These are phyloP conservation scores for Stachybotrys elegans DNA, from an alignment of 2,329 filamentous ascomycete genomes.

Conservation along the genomic window DNA sequence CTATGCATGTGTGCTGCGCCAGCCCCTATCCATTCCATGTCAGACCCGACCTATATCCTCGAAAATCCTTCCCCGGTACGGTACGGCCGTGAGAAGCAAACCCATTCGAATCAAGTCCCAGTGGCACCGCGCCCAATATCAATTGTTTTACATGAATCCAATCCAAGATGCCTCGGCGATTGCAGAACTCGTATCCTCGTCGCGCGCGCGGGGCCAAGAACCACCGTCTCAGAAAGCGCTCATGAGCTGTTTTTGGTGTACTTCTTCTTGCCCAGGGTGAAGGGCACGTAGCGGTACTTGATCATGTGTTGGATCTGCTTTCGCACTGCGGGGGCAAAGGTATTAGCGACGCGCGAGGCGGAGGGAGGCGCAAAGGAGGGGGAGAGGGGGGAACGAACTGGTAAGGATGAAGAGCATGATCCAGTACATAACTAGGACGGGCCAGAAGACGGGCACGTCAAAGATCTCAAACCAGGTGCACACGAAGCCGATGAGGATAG, in stretches of 20 bases:
- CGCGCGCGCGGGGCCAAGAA: no score
- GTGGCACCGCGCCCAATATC: neutral
- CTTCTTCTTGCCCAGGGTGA: slow-evolving; percentile 83
- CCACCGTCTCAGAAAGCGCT: slow-evolving; percentile 3
- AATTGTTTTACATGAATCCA: neutral
- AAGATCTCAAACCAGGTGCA: slow-evolving; percentile 95
- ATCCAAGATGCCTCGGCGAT: neutral
- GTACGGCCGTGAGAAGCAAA: no score
- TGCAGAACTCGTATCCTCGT: no score
- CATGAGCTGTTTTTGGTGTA: slow-evolving; percentile 62
- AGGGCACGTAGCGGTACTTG: slow-evolving; percentile 98
- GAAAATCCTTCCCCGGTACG: no score
- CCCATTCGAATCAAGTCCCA: neutral
- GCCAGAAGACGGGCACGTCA: slow-evolving; percentile 98
- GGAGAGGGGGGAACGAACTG: slow-evolving; percentile 56
- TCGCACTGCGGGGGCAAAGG: slow-evolving; percentile 62
- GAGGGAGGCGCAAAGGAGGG: neutral
- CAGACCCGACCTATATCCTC: no score
- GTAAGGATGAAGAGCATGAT: slow-evolving; percentile 93
- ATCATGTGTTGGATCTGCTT: slow-evolving; percentile 99
- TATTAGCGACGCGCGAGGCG: slow-evolving; percentile 4
- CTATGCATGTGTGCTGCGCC: no score
- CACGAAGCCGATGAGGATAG: slow-evolving; percentile 73
- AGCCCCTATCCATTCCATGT: no score
- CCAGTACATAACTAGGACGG: slow-evolving; percentile 97